Conservation (phyloP, 1,284 basidiomycete species). For the Sphagnurus paluster region DNA sequence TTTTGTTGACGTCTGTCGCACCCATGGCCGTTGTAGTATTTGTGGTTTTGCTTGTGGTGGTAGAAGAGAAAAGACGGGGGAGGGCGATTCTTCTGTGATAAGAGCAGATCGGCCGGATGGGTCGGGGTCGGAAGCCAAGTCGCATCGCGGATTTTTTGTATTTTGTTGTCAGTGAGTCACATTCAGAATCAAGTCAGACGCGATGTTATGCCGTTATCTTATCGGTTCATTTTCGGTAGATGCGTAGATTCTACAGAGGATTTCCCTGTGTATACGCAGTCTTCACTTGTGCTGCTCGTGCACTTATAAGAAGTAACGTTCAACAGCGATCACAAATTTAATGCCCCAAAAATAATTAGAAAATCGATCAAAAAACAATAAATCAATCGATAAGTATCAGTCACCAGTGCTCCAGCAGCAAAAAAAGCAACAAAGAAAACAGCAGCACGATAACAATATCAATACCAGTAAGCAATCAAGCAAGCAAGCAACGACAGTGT, state of each 20-base stretch:
- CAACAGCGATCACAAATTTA: no score
- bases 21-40: no score
- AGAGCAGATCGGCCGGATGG: constrained; percentile 15
- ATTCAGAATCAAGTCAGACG: background rate
- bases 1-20: constrained; percentile 66
- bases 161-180: constrained; percentile 17
- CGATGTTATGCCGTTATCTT: constrained; percentile 10
- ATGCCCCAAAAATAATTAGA: no score
- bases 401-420: background rate
- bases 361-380: background rate
- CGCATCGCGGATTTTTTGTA: constrained; percentile 10
- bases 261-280: no score
- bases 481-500: no score
- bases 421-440: background rate
- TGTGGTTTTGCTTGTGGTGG: no score
- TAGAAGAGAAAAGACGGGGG: constrained; percentile 10
- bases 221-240: constrained; percentile 7
- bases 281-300: no score
- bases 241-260: no score
- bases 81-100: constrained; percentile 10
- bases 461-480: no score
- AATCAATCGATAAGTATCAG: background rate
- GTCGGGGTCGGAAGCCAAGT: constrained; percentile 15
- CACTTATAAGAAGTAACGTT: no score
- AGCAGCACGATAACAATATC: no score